Percentiles rank a stretch among this genome's conserved stretches.
Conservation (phyloP, 805 yeast species). For the Pichia rugopelliculosa region DNA sequence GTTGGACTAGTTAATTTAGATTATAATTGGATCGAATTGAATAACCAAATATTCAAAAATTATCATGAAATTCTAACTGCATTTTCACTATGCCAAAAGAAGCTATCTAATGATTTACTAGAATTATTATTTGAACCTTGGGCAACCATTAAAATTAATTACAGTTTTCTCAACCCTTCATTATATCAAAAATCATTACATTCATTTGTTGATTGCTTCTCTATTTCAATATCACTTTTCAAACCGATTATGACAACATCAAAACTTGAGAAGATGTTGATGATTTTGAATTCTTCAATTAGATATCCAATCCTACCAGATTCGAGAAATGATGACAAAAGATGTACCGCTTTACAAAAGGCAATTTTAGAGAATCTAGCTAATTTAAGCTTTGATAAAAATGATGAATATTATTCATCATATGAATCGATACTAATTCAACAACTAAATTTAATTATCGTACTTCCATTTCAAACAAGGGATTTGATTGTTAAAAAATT, state of each 20-base stretch:
- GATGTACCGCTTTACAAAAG: slow-evolving; percentile 57
- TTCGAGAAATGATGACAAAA: slow-evolving; percentile 43
- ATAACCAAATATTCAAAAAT: slow-evolving; percentile 48
- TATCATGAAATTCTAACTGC: slow-evolving; percentile 40
- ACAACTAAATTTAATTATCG: slow-evolving; percentile 46
- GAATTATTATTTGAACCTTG: slow-evolving; percentile 44
- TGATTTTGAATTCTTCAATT: slow-evolving; percentile 56
- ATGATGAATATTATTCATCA: slow-evolving; percentile 19
- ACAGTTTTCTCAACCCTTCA: slow-evolving; percentile 32
- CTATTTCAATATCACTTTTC: slow-evolving; percentile 36
- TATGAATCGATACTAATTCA: slow-evolving; percentile 41
- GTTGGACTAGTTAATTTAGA: slow-evolving; percentile 33
- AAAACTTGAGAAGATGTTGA: slow-evolving; percentile 44
- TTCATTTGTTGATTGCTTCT: slow-evolving; percentile 47
- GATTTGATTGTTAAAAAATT: slow-evolving; percentile 50
- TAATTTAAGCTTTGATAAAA: slow-evolving; percentile 15
- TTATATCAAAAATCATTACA: slow-evolving; percentile 55
- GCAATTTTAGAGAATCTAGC: slow-evolving; percentile 47
- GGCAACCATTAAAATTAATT: slow-evolving; percentile 37
- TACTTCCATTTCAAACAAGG: slow-evolving; percentile 57
- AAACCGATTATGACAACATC: slow-evolving; percentile 25
- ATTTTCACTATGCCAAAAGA: slow-evolving; percentile 16
- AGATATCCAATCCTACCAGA: slow-evolving; percentile 68
- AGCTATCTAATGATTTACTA: slow-evolving; percentile 28
- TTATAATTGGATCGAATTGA: slow-evolving; percentile 41